Evolutionary conservation across 371 early-diverging fungal genomes (phyloP), one percentile per base, ranked within the genome.

Genomic region (Smittium mucronatum): DNA sequence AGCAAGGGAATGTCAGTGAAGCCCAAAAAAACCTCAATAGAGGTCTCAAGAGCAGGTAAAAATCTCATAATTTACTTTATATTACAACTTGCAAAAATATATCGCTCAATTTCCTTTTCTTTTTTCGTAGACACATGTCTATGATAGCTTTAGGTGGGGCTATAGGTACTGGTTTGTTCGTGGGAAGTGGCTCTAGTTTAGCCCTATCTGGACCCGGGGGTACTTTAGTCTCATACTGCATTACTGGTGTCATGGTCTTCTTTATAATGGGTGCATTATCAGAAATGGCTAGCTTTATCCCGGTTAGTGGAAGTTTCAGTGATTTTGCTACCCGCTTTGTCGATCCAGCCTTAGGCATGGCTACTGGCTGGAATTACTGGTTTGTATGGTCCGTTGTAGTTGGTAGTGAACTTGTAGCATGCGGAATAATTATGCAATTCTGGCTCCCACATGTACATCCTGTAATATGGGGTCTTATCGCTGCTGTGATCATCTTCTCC

Each of bases 131-230:
- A 58, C 90, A 90, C 64, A 78, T 91, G 69, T 83, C 86, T 57
- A 91, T 92, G 90, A 92, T 92, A 63, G 85, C 88, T 58, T 82
- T 89, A n/a, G 87, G 87, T 74, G 89, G 89, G 58, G 88, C 88
- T 0, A 87, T 90, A 60, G 89, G 90, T 68, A 94, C 93, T 34
- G 94, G 94, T 59, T 79, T 94, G 25, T 94, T 93, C 78, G 81
- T 94, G 69, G 89, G 86, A 34, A 88, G 90, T 67, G 94, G 94
- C 34, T 72, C 80, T 17, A 85, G 88, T 11, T 85, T 94, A 63
- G 81, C 84, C 0, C 74, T 75, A 2, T 92, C 89, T 28, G 94
- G 94, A 5, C 91, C 93, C 28, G 89, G 84, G 21, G 91, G 93
- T 66, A 84, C 88, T 2, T 75, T 91, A 72, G 77, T 90, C 2